A percentile compares a stretch with the other conserved stretches of the same genome.
Evolutionary conservation across 257 asterid species (phyloP).

Genomic region (Nicotiana tomentosiformis): DNA sequence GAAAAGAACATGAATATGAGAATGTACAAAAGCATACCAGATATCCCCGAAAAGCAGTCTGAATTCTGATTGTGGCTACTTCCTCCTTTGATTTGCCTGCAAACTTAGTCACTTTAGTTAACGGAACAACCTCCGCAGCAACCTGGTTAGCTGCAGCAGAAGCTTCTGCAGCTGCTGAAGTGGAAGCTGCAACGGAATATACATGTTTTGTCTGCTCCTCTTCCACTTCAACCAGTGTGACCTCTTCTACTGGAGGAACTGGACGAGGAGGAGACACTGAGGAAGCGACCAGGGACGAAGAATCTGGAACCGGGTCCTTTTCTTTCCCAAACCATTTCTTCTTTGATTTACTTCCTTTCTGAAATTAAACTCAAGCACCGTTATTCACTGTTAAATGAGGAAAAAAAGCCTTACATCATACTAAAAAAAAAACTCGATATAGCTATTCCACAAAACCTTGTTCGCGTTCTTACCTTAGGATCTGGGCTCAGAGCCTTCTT

Average conservation of each 20-base stretch:
- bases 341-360: conserved; percentile 46
- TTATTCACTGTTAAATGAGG: not conserved
- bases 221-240: conserved; percentile 42
- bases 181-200: conserved; percentile 54
- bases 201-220: conserved; percentile 61
- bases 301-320: conserved; percentile 33
- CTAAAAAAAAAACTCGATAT: not conserved
- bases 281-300: conserved; percentile 27
- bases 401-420: not conserved
- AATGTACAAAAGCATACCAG: conserved; percentile 32
- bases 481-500: conserved; percentile 84
- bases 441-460: conserved; percentile 30
- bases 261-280: conserved; percentile 42
- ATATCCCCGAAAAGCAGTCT: conserved; percentile 90
- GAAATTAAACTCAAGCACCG: conserved; percentile 12
- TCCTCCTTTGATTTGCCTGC: conserved; percentile 72
- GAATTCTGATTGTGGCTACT: conserved; percentile 78
- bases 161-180: conserved; percentile 69
- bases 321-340: conserved; percentile 45
- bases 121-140: conserved; percentile 55
- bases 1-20: not conserved
- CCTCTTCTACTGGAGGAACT: conserved; percentile 51
- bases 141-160: conserved; percentile 63
- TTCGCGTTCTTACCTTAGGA: conserved; percentile 42
- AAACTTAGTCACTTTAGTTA: conserved; percentile 32